Base-by-base conservation (phyloP, 306 rosid genomes). In the Delonix regia region DNA sequence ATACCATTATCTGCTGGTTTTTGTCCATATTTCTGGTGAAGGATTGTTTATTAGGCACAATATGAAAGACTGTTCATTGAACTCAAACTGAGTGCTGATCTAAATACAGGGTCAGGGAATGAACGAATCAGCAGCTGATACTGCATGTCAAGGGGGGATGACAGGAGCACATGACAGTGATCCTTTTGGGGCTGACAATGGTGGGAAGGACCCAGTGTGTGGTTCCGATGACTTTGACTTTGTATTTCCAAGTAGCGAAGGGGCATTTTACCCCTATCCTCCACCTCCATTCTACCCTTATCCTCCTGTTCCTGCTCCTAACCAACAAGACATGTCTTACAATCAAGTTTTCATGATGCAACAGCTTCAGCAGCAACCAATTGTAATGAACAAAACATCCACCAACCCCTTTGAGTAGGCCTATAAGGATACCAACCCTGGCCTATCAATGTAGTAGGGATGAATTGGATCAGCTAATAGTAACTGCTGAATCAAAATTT, bases 371-470 rank as follows among this genome's bases (percentile, higher is more conserved):
- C 69, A 69, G 39, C 81, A 83, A 47, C 73, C 55, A 5, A 15
- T 14, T 39, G 14, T 9, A 3, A 39, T 49, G 76, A 65, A 49
- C 14, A 73, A 81, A 41, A 78, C 69, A 53, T 42, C 79, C 0
- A 74, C 41, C 44, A 85, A 85, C 42, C 88, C 88, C 6, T 81
- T 85, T 39, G 83, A 78, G 24, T 70, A 78, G 38, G 24, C 75
- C 0, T 67, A 52, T 34, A 28, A 4, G 51, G 0, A 41, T 64
- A 45, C 44, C 44, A 24, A 18, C 1, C 13, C 24, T 4, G 38
- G 24, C 55, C 7, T 36, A 36, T 36, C 4, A 9, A 7, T 63
- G 21, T n/a, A 41, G 6, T 71, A 39, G 45, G 34, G 55, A 9
- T 7, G 48, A 45, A 9, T n/a, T n/a, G n/a, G n/a, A n/a, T n/a